These are phyloP conservation scores for Penicillium corylophilum DNA, from an alignment of 2,329 filamentous ascomycete species.

Conservation along the genomic window DNA sequence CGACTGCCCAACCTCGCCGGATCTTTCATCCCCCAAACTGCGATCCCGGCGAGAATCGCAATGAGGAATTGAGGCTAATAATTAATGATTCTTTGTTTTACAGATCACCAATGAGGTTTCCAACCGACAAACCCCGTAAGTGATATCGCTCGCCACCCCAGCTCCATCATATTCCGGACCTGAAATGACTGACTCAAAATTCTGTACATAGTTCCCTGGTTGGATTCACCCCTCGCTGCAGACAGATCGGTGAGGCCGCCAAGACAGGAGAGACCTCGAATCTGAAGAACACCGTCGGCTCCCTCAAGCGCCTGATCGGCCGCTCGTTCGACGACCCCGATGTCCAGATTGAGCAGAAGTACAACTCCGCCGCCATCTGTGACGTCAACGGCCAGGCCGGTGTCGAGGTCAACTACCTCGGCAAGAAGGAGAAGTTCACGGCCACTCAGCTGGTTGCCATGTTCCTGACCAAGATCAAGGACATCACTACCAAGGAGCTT, in stretches of 20 bases:
- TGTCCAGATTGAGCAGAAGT: conserved; percentile 88
- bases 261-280: conserved; percentile 99
- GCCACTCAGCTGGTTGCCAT: conserved; percentile 90
- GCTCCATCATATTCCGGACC: conserved; percentile 14
- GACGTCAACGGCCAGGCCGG: conserved; percentile 94
- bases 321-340: conserved; percentile 86
- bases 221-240: conserved; percentile 88
- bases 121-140: conserved; percentile 96
- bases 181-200: conserved; percentile 17
- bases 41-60: background rate
- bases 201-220: conserved; percentile 70
- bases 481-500: conserved; percentile 81
- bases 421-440: conserved; percentile 94
- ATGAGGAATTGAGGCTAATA: conserved; percentile 10
- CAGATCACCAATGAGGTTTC: conserved; percentile 99
- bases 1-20: conserved; percentile 7
- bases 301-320: conserved; percentile 87
- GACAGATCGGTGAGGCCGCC: conserved; percentile 90
- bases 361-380: conserved; percentile 78
- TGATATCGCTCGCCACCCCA: conserved; percentile 30
- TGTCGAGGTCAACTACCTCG: conserved; percentile 87
- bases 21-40: conserved; percentile 5
- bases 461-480: conserved; percentile 92
- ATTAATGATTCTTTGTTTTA: conserved; percentile 12
- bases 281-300: conserved; percentile 96